Base-by-base conservation (phyloP, 495 filamentous ascomycete species). In the Penicillium longicatenatum region DNA sequence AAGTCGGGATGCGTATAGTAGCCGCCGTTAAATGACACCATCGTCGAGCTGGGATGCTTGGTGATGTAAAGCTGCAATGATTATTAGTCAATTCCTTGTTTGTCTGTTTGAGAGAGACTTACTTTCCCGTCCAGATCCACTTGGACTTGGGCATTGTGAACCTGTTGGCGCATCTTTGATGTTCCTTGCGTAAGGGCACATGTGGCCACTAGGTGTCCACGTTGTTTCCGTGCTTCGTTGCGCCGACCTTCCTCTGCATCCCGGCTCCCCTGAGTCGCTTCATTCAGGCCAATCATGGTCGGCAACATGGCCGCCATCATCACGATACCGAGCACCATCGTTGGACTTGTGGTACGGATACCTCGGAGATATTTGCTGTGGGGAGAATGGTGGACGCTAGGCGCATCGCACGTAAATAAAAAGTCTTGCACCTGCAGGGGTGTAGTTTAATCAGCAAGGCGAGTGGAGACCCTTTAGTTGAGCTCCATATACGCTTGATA, bases 301-400 rank as follows among this genome's bases (percentile, higher is more conserved):
- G 68, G 68, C 49, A 71, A n/a, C 68, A 69, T 69, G 14, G 66
- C 52, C 10, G 62, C 54, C 60, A 71, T 71, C 66, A 71, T 71
- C 16, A 56, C 58, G 22, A 69, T 44, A 0, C 68, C 66, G 9
- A 71, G 26, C 2, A 71, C 66, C 66, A 71, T 54, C 16, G 14
- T 8, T 1, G 45, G 14, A 42, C 14, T 22, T 37, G 30, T 24
- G 17, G 50, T 39, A 39, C 31, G 16, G 17, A n/a, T n/a, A 9
- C 29, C 45, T 48, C 6, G 30, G 31, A 12, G 33, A 24, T 16
- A 17, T 1, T 41, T 52, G 10, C 29, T 50, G 31, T 52, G 33
- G 35, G 50, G 16, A 22, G 19, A 22, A 22, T 39, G 21, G 21
- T 14, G 44, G 21, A 17, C 41, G 11, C 6, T 20, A 44, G n/a